Conservation (phyloP, 257 asterid genomes). For the Thymus mandschuricus region DNA sequence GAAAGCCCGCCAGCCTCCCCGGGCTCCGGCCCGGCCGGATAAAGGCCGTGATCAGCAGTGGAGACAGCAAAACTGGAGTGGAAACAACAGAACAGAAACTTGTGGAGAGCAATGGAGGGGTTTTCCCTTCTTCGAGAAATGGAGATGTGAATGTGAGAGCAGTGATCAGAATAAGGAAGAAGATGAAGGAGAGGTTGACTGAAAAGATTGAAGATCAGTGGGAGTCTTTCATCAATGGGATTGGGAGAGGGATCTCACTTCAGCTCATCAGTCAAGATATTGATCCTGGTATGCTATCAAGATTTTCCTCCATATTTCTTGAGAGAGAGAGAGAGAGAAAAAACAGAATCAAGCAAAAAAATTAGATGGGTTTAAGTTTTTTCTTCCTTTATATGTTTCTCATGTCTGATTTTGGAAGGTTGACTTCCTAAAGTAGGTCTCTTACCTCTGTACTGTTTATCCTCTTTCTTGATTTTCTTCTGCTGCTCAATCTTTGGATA, state of each 20-base stretch:
- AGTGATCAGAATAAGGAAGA: slow-evolving; percentile 77
- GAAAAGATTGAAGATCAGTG: slow-evolving; percentile 81
- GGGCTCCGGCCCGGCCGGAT: slow-evolving; percentile 35
- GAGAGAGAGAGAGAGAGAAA: too few relatives aligned
- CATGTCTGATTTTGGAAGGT: neutral
- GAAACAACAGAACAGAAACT: slow-evolving; percentile 45
- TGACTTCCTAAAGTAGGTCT: neutral
- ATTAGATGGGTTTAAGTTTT: too few relatives aligned
- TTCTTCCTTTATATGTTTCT: too few relatives aligned
- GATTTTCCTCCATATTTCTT: neutral
- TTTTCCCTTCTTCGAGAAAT: slow-evolving; percentile 34
- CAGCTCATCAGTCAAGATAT: slow-evolving; percentile 78
- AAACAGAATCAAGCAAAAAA: too few relatives aligned
- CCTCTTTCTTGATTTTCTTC: neutral
- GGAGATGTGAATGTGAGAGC: slow-evolving; percentile 66
- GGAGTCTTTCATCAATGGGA: slow-evolving; percentile 73
- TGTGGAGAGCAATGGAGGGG: slow-evolving; percentile 39
- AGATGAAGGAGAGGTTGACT: slow-evolving; percentile 70
- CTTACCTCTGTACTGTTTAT: too few relatives aligned
- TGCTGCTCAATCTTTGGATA: neutral
- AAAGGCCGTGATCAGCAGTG: slow-evolving; percentile 78
- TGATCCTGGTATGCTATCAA: slow-evolving; percentile 68
- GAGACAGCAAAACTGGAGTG: slow-evolving; percentile 60
- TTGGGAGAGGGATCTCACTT: slow-evolving; percentile 82
- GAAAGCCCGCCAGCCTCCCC: slow-evolving; percentile 31